Evolutionary conservation across 768 basidiomycete species (phyloP), one percentile per base, ranked within the genome.

Genomic region (Phaffia australis): DNA sequence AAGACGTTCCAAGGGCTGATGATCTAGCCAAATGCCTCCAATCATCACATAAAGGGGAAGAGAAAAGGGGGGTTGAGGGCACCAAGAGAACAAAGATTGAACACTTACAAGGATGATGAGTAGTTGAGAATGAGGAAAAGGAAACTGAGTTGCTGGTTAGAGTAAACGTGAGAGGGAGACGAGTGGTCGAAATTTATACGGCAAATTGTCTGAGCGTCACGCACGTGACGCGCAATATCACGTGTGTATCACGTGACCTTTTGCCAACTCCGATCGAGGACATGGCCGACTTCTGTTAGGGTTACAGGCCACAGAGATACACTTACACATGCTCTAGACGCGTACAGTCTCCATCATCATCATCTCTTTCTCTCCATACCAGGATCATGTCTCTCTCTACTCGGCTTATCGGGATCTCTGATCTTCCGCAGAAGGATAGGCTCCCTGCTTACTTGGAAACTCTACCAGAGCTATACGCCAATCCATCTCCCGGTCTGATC

Each of bases 361-460:
- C 56, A 57, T 4, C 29, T 58, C 35, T 42, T 42, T 42, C 35
- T 42, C 35, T 11, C 11, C 11, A 42, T 42, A 42, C 18, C 35
- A 48, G 3, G 21, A 23, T 29, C 46, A 29, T 32, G 57, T 35
- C 60, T 25, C 23, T 29, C 48, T 25, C 21, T 29, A 48, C 59
- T 23, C 59, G 59, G 59, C 59, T 49, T 23, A 18, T 25, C 4
- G 46, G 27, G 0, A 57, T 65, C 66, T 19, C 56, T 25, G 50
- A 51, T 0, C 56, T 72, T 4, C 64, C 72, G 0, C 90, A 92
- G 77, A 91, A 89, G 73, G 89, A 93, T 78, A 90, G 89, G 72
- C 88, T 83, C 0, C 80, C 85, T 9, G 86, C 84, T 5, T 89
- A 86, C 72, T 80, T 85, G 51, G 76, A 85, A 21, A 81, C 89